phyloP scores from a whole-genome alignment of 345 rosid genomes.

The Acer negundo region DNA sequence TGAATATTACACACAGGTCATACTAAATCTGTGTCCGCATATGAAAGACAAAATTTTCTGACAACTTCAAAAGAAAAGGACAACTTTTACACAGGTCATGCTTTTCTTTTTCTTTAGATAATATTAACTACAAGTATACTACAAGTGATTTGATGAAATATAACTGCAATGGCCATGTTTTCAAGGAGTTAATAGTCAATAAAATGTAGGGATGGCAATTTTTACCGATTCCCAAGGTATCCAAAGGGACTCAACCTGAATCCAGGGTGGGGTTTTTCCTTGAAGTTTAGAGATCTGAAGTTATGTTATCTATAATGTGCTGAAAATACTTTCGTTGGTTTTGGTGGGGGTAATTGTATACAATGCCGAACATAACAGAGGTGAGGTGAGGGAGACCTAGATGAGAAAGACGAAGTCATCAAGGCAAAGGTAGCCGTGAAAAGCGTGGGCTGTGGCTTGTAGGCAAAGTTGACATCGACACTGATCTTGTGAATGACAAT shows the following conservation, averaged over 20 bases:
- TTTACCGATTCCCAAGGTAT: background rate
- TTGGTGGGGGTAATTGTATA: background rate
- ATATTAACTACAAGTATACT: background rate
- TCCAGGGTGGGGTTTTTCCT: background rate
- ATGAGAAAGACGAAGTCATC: background rate
- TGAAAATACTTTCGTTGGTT: background rate
- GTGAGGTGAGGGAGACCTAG: background rate
- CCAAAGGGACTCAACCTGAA: background rate
- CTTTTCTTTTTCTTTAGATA: background rate
- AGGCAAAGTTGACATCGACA: background rate
- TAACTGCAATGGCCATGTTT: background rate
- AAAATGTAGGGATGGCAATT: background rate
- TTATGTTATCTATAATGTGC: background rate
- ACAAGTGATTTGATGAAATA: background rate
- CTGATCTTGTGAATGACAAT: background rate
- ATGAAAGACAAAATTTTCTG: constrained; percentile 3
- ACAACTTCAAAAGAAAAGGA: background rate
- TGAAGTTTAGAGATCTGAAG: background rate
- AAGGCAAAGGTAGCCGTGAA: background rate
- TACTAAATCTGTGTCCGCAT: background rate
- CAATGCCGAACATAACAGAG: background rate
- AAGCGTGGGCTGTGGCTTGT: background rate
- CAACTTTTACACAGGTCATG: background rate
- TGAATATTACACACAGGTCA: constrained; percentile 16
- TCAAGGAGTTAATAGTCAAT: background rate